phyloP scores from a whole-genome alignment of 2,329 filamentous ascomycete species.

The Xylaria sp. region DNA sequence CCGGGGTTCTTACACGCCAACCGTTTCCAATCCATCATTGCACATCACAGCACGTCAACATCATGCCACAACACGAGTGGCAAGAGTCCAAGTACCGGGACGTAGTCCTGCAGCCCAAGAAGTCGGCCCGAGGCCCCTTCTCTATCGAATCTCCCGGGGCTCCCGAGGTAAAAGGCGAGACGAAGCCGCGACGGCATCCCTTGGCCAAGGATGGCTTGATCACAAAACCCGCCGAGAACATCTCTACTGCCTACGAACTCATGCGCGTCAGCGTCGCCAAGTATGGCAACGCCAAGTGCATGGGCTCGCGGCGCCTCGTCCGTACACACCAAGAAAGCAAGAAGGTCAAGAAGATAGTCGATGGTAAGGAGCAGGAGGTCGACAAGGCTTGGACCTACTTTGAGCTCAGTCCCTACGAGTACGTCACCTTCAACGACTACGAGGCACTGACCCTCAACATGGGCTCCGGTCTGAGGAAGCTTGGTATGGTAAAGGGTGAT shows the following conservation, averaged over 20 bases:
- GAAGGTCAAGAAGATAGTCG: constrained; percentile 88
- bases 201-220: constrained; percentile 70
- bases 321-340: constrained; percentile 84
- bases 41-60: neutral
- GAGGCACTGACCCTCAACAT: constrained; percentile 74
- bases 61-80: constrained; percentile 47
- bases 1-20: neutral
- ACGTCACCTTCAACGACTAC: constrained; percentile 81
- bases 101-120: constrained; percentile 55
- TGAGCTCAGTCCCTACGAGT: constrained; percentile 82
- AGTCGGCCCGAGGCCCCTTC: constrained; percentile 71
- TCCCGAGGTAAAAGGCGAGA: constrained; percentile 76
- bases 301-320: constrained; percentile 79
- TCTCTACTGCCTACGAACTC: constrained; percentile 81
- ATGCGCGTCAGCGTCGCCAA: constrained; percentile 73
- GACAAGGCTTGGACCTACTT: constrained; percentile 93
- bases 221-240: constrained; percentile 68
- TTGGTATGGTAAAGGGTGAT: constrained; percentile 76
- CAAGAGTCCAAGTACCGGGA: constrained; percentile 48
- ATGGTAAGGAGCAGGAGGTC: constrained; percentile 80
- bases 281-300: constrained; percentile 72
- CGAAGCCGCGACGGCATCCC: constrained; percentile 75
- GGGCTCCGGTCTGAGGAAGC: constrained; percentile 76
- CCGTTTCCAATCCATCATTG: neutral
- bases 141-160: constrained; percentile 74